Conservation (phyloP, 768 basidiomycete species). For the Rhodosporidiobolus odoratus region DNA sequence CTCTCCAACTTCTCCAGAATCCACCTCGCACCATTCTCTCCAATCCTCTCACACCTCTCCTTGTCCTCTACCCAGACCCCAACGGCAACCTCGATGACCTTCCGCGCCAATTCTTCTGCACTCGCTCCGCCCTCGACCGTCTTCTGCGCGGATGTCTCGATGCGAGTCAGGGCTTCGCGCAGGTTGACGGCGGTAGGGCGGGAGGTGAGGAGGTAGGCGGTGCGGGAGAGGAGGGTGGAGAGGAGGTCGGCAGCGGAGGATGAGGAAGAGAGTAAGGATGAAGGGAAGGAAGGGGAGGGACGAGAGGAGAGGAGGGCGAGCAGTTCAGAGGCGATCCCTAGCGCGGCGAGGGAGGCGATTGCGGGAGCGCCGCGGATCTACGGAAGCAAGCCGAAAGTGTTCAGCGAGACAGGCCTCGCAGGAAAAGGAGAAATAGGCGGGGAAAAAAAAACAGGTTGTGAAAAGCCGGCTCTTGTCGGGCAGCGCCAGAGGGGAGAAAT, state of each 20-base stretch:
- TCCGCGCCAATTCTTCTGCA: conserved; percentile 40
- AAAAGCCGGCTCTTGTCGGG: no score
- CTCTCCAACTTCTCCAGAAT: conserved; percentile 55
- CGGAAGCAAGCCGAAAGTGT: no score
- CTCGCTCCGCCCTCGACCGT: conserved; percentile 26
- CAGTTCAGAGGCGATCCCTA: conserved; percentile 66
- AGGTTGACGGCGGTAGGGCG: conserved; percentile 98
- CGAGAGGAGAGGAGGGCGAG: conserved; percentile 53
- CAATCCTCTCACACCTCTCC: conserved; percentile 77
- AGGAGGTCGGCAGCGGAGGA: conserved; percentile 55
- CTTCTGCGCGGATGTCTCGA: conserved; percentile 50
- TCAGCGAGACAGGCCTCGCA: no score
- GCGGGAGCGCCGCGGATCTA: conserved; percentile 89
- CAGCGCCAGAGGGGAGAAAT: not conserved
- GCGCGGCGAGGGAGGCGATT: conserved; percentile 79
- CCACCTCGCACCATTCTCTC: conserved; percentile 81
- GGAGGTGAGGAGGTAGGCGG: conserved; percentile 72
- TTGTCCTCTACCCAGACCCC: conserved; percentile 81
- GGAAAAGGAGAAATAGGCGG: no score
- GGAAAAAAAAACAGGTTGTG: no score
- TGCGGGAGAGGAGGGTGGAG: conserved; percentile 56
- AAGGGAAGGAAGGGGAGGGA: conserved; percentile 57
- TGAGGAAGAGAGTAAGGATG: conserved; percentile 46
- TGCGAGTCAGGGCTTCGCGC: conserved; percentile 71
- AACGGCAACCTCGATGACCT: conserved; percentile 64